Evolutionary conservation across 306 rosid genomes (phyloP), one percentile per base, ranked within the genome.

Genomic region (Quercus agrifolia): DNA sequence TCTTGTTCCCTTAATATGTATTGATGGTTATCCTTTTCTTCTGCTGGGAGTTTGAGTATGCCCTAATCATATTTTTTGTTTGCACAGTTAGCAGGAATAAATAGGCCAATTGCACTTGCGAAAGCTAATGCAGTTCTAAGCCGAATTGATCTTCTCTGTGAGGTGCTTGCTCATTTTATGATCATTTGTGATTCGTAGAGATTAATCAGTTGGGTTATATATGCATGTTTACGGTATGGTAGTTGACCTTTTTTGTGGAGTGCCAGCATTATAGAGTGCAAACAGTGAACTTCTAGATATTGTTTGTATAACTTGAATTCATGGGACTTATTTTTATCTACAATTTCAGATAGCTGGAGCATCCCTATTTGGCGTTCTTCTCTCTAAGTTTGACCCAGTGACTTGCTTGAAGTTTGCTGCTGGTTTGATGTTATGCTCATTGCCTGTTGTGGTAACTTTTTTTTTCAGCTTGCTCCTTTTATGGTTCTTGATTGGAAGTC

Each of bases 81-180:
- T 79, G 73, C 62, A 81, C 92, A 96, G 98, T 82, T 93, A 76
- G 97, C 98, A 41, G 98, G 99, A 85, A 87, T 96, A 56, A 96
- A 91, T 82, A 85, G 98, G 86, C 97, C 99, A 20, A 79, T 96
- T 71, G 99, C 99, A 31, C 96, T 96, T 73, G 96, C 97, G 3
- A 90, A 93, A 63, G 98, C 94, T 85, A 96, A 93, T 89, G 98
- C 99, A 58, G 71, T 88, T 84, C 91, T 95, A 31, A 91, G 86
- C 86, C 91, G 98, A 87, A 96, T 91, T 61, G 98, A 96, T 85
- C 98, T 96, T 78, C 81, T 95, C 54, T 93, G 96, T 78, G 97
- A 96, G 97, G 99, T 96, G 85, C 51, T 77, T 86, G 61, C 67
- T 57, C 57, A 13, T 72, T 78, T 74, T 67, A 41, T 62, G 62